Base-by-base conservation (phyloP, 2,329 filamentous ascomycete genomes). In the Aspergillus pseudoterreus region DNA sequence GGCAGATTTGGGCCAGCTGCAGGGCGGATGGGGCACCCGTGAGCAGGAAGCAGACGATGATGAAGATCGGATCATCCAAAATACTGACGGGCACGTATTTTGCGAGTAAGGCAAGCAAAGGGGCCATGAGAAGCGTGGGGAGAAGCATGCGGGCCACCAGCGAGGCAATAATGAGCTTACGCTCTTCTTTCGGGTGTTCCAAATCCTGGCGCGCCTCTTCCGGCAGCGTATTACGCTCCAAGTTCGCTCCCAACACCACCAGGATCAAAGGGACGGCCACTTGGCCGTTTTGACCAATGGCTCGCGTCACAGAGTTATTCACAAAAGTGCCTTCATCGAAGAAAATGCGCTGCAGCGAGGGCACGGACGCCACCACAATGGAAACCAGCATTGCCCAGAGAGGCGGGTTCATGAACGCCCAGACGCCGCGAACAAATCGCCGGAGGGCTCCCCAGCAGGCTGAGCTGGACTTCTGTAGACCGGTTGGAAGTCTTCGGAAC, bases 401-500 rank as follows among this genome's bases (percentile, higher is more conserved):
- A 1, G 94, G 94, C 39, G 94, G 92, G 72, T 97, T 97, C 92
- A 99, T 97, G 70, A 96, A 96, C 44, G 88, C 87, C 88, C 88
- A 94, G 11, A 92, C 68, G 47, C 91, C 91, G 45, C 73, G 73
- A 59, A 82, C 72, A 60, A 89, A 86, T 56, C 69, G 81, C 70
- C 60, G 61, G 27, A 74, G 48, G 39, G 69, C 72, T 30, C 64
- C 69, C 42, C 69, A 73, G 15, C 74, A 56, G 21, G 68, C 73
- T 9, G 74, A 70, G 4, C 85, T 63, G 6, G 66, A 58, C 46
- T 72, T 78, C 61, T 86, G 83, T 0, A 82, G 53, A 15, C 76
- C 72, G 4, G 61, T 57, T 4, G 84, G 84, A 9, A 87, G 73
- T 22, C 67, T 58, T 22, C 71, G 62, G 65, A 82, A 84, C 15